Evolutionary conservation across 257 asterid genomes (phyloP), one percentile per base, ranked within the genome.

Genomic region (Plantago ovata): DNA sequence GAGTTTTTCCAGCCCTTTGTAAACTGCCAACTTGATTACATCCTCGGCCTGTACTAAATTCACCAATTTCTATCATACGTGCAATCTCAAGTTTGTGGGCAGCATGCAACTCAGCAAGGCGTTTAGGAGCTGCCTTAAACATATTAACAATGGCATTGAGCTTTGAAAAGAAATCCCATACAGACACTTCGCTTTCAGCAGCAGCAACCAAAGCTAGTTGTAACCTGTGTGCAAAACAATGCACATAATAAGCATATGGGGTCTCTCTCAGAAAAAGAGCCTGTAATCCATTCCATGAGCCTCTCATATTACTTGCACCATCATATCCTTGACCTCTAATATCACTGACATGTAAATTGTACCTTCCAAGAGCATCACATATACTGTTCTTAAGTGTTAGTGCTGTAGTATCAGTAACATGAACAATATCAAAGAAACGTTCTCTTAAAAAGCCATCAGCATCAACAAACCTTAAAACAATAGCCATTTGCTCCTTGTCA

Each of bases 21-120:
- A 62, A 15, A 15, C 15, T 38, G 20, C 59, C 50, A 62, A 62
- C 38, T 12, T 50, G 59, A 40, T 62, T 50, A 20, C 23, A 9
- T 15, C 22, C 16, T 39, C 40, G 3, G 9, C 50, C 32, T 6
- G 48, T 36, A 8, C 51, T 23, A 13, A 13, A 10, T 62, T 62
- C 67, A 62, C 59, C 51, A 6, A 4, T 47, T 14, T 11, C 53
- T 47, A 47, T 47, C 53, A 47, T 47, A 4, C 18, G 15, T 24
- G 40, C 21, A 13, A 53, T 32, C 28, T 53, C 21, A 53, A 7
- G 24, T 23, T 8, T 11, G 5, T 14, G 43, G 14, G 20, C 39
- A 53, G 11, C 24, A 24, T 28, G 42, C 18, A 53, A 14, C 22
- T 53, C 58, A 15, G 3, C 13, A 53, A 5, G 39, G 11, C 43